Evolutionary conservation across 257 asterid species (phyloP).

Genomic region (Nyctanthes arbortristis): DNA sequence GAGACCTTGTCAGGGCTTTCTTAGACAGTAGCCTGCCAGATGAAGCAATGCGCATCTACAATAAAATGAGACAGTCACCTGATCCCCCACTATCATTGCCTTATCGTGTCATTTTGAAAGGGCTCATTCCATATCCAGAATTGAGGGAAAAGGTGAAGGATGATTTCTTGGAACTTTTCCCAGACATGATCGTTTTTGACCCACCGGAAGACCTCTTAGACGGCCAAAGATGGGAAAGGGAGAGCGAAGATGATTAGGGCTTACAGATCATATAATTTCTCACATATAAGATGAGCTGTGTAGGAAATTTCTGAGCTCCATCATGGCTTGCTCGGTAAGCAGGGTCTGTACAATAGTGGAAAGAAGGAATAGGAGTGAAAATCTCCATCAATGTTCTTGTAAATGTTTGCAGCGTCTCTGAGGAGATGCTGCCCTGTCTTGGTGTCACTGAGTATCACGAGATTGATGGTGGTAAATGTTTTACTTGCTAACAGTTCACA

Average conservation of each 20-base stretch:
- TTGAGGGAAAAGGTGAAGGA: slow-evolving; percentile 88
- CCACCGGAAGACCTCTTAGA: slow-evolving; percentile 79
- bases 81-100: too few relatives aligned
- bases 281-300: background rate
- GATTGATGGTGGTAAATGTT: background rate
- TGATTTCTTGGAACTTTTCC: slow-evolving; percentile 84
- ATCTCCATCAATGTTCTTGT: background rate
- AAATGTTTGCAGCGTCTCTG: background rate
- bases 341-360: too few relatives aligned
- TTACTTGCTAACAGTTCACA: too few relatives aligned
- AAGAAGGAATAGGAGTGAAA: background rate
- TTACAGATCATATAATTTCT: slow-evolving; percentile 3
- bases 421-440: background rate
- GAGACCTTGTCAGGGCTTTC: slow-evolving; percentile 88
- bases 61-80: too few relatives aligned
- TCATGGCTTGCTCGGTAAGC: too few relatives aligned
- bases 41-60: slow-evolving; percentile 83
- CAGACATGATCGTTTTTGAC: slow-evolving; percentile 75
- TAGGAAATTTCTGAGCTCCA: too few relatives aligned
- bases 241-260: slow-evolving; percentile 49
- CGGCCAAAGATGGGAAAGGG: slow-evolving; percentile 44
- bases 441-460: background rate
- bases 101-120: slow-evolving; percentile 81
- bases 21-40: slow-evolving; percentile 58
- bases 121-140: slow-evolving; percentile 74